Conservation (phyloP, 805 yeast species). For the Alloascoidea africana region DNA sequence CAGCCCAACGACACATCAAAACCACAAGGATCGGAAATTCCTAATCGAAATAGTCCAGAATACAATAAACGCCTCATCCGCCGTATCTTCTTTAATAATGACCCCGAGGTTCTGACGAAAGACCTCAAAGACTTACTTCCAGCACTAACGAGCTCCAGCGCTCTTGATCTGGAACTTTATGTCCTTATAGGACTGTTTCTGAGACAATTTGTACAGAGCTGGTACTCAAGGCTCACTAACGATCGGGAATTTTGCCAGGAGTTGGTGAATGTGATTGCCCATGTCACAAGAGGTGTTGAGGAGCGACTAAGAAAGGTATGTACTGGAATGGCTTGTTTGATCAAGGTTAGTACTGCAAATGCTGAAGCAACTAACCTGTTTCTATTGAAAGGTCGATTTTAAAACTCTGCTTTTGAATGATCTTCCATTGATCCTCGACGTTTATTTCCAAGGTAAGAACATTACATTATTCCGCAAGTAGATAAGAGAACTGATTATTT, state of each 20-base stretch:
- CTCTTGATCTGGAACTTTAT: conserved; percentile 23
- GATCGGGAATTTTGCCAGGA: conserved; percentile 27
- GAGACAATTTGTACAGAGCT: conserved; percentile 28
- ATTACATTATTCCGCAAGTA: too few relatives aligned
- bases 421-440: conserved; percentile 23
- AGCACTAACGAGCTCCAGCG: background rate
- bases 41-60: too few relatives aligned
- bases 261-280: conserved; percentile 22
- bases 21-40: too few relatives aligned
- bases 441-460: conserved; percentile 17
- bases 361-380: too few relatives aligned
- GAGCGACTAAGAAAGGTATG: conserved; percentile 8
- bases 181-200: conserved; percentile 29
- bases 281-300: conserved; percentile 24
- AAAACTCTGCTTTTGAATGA: conserved; percentile 27
- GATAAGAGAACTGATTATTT: too few relatives aligned
- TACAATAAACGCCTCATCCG: too few relatives aligned
- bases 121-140: background rate
- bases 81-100: too few relatives aligned
- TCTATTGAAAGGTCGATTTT: conserved; percentile 18
- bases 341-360: background rate
- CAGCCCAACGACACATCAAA: too few relatives aligned
- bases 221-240: conserved; percentile 28
- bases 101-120: too few relatives aligned
- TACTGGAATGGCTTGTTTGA: conserved; percentile 11